Conservation (phyloP, 768 basidiomycete genomes). For the Lentinula sp. region DNA sequence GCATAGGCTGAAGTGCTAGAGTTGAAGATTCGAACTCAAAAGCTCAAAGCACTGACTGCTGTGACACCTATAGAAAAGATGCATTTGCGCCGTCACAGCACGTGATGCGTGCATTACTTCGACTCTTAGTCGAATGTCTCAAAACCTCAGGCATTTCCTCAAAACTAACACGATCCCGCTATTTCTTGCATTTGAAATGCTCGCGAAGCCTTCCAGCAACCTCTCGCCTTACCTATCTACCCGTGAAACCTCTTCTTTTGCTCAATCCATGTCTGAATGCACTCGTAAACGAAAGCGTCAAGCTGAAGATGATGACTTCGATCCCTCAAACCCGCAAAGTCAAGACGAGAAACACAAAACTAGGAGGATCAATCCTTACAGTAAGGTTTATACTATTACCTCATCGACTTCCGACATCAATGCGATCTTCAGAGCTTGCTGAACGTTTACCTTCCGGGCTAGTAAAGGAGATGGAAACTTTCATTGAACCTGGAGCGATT, state of each 20-base stretch:
- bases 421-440: constrained; percentile 2
- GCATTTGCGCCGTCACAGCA: background rate
- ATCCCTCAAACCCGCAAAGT: background rate
- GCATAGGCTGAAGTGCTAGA: background rate
- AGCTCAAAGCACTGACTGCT: too few species aligned
- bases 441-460: constrained; percentile 1
- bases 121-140: background rate
- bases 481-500: constrained; percentile 63
- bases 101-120: background rate
- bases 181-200: constrained; percentile 2
- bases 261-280: constrained; percentile 5
- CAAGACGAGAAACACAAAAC: constrained; percentile 3
- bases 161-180: background rate
- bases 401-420: background rate
- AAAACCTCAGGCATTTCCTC: background rate
- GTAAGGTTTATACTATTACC: background rate
- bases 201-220: background rate
- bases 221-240: background rate
- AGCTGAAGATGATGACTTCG: constrained; percentile 2
- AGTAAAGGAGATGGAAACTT: constrained; percentile 61
- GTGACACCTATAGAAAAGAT: background rate
- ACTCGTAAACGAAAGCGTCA: constrained; percentile 6
- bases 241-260: constrained; percentile 1
- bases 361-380: constrained; percentile 2
- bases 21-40: too few species aligned